Conservation (phyloP, 176 grass and related monocot species). For the Cenchrus purpureus region DNA sequence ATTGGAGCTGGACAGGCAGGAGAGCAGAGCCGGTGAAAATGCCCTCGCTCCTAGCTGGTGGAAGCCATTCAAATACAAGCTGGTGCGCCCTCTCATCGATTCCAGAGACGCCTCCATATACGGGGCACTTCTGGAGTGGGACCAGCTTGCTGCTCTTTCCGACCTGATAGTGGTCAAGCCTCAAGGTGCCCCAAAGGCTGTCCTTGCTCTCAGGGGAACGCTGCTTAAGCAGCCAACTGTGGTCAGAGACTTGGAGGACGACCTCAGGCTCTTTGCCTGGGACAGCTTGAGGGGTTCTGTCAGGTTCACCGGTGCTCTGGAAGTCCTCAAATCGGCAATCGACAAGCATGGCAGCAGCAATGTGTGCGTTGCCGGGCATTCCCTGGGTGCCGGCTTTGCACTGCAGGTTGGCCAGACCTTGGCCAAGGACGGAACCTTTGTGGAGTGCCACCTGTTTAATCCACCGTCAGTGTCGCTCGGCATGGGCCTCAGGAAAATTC, state of each 20-base stretch:
- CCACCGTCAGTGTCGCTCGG: conserved; percentile 81
- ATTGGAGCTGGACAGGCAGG: conserved; percentile 83
- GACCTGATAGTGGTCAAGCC: conserved; percentile 71
- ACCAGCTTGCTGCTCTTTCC: conserved; percentile 58
- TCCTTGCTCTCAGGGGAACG: conserved; percentile 72
- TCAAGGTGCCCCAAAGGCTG: conserved; percentile 69
- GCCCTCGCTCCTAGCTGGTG: conserved; percentile 84
- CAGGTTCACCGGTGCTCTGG: conserved; percentile 67
- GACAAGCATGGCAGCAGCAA: conserved; percentile 58
- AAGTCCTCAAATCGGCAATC: conserved; percentile 57
- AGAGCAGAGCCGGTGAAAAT: conserved; percentile 43
- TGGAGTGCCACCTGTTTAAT: conserved; percentile 87
- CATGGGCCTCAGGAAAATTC: conserved; percentile 57
- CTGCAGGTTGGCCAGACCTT: conserved; percentile 75
- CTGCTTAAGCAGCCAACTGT: conserved; percentile 65
- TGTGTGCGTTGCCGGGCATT: conserved; percentile 78
- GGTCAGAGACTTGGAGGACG: conserved; percentile 82
- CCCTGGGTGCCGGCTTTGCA: conserved; percentile 72
- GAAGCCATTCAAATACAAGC: conserved; percentile 90
- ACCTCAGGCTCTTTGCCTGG: conserved; percentile 64
- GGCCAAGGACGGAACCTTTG: conserved; percentile 66
- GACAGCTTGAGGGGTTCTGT: conserved; percentile 83
- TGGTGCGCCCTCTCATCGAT: conserved; percentile 57
- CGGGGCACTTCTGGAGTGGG: conserved; percentile 77
- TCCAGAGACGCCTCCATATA: conserved; percentile 82